These are phyloP conservation scores for Magnusiomyces fungicola DNA, from an alignment of 1,139 yeast genomes.

Conservation along the genomic window DNA sequence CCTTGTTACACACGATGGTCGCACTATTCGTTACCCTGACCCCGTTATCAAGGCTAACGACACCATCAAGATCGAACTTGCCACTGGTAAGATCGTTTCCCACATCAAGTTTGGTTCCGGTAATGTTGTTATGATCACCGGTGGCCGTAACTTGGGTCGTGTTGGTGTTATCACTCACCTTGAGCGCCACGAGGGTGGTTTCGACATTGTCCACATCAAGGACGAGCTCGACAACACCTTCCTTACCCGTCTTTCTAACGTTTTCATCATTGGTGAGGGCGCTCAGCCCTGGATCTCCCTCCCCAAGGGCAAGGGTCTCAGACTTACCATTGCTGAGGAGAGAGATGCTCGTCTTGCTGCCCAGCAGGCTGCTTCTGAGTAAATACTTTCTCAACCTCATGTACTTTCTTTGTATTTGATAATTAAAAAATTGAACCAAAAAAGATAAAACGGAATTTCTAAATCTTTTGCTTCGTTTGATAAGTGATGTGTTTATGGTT, in stretches of 20 bases:
- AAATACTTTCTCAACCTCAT: background rate
- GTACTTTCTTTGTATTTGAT: constrained; percentile 2
- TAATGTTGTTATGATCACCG: constrained; percentile 93
- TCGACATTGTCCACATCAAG: constrained; percentile 98
- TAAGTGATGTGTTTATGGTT: too few relatives aligned
- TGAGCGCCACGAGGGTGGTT: constrained; percentile 99
- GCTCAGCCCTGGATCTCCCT: constrained; percentile 94
- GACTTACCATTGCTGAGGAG: constrained; percentile 96
- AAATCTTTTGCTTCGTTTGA: too few relatives aligned
- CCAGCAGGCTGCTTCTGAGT: constrained; percentile 3
- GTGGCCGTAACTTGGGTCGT: constrained; percentile 99
- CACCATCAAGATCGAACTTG: constrained; percentile 93
- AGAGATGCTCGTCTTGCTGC: constrained; percentile 75
- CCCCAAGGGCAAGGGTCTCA: constrained; percentile 99
- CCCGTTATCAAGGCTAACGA: constrained; percentile 94
- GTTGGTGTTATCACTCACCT: constrained; percentile 97
- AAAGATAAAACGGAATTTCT: too few relatives aligned
- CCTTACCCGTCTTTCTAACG: constrained; percentile 96
- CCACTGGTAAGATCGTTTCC: constrained; percentile 88
- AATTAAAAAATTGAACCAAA: constrained; percentile 2
- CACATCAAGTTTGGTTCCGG: constrained; percentile 94
- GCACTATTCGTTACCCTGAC: constrained; percentile 99
- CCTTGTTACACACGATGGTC: constrained; percentile 98
- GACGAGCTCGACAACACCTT: constrained; percentile 95
- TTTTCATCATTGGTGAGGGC: constrained; percentile 96